phyloP scores from a whole-genome alignment of 331 rosid species.

The Telfairia occidentalis region DNA sequence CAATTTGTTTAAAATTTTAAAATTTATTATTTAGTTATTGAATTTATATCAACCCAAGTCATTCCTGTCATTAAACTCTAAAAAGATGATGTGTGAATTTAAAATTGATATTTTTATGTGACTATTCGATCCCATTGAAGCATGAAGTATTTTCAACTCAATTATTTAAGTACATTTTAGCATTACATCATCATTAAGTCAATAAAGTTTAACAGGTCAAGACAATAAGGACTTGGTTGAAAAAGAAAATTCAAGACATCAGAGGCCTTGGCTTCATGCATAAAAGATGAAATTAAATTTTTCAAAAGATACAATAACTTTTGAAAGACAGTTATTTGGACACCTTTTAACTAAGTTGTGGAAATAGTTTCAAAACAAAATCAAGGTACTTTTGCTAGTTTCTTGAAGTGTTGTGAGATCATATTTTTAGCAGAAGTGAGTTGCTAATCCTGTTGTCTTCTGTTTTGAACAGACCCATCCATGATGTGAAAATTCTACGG shows the following conservation, averaged over 20 bases:
- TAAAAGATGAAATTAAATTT: not conserved
- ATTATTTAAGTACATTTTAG: not conserved
- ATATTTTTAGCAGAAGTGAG: not conserved
- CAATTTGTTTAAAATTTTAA: too few relatives aligned
- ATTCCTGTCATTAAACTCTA: not conserved
- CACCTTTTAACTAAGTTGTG: not conserved
- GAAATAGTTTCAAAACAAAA: not conserved
- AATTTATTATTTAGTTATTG: too few relatives aligned
- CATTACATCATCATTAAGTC: not conserved
- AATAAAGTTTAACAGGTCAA: not conserved
- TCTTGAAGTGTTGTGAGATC: not conserved
- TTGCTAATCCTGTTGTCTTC: not conserved
- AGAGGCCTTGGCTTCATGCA: not conserved
- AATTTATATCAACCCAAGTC: too few relatives aligned
- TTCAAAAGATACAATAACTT: too few relatives aligned
- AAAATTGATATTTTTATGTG: not conserved
- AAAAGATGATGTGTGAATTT: not conserved
- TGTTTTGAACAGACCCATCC: slow-evolving; percentile 60
- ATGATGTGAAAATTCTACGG: slow-evolving; percentile 85
- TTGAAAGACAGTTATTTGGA: too few relatives aligned
- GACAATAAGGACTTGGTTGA: not conserved
- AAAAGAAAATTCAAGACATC: not conserved
- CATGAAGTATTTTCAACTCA: not conserved
- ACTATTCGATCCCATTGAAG: not conserved
- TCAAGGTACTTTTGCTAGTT: not conserved